phyloP scores from a whole-genome alignment of 768 basidiomycete species.

The Leccinum rimulosum region DNA sequence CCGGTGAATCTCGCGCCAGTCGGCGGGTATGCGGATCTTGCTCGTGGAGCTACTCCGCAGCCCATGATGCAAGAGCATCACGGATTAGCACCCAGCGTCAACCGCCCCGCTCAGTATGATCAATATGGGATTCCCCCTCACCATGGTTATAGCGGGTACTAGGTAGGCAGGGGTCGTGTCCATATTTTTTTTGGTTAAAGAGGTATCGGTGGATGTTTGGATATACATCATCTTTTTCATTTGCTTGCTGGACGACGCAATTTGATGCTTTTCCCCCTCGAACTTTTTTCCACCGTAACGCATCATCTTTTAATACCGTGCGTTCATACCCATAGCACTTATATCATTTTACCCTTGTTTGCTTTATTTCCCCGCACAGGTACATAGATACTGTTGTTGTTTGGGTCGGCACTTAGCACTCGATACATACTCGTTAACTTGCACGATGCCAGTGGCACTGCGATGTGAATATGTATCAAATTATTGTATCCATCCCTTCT shows the following conservation, averaged over 20 bases:
- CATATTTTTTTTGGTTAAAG: not conserved
- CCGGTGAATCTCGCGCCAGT: conserved; percentile 56
- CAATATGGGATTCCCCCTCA: conserved; percentile 58
- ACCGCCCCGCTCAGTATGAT: conserved; percentile 50
- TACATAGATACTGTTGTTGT: conserved; percentile 7
- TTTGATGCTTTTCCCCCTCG: conserved; percentile 1
- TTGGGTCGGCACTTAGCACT: conserved; percentile 8
- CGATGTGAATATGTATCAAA: conserved; percentile 12
- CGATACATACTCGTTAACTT: not conserved
- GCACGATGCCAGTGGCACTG: conserved; percentile 1
- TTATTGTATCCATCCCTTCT: conserved; percentile 21
- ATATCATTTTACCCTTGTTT: not conserved
- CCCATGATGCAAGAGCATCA: conserved; percentile 49
- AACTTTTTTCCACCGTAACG: conserved; percentile 3
- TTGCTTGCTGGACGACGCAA: conserved; percentile 35
- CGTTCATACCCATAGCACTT: conserved; percentile 25
- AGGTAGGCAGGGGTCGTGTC: not conserved
- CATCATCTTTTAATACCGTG: conserved; percentile 1
- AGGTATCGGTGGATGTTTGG: conserved; percentile 1
- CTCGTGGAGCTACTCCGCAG: conserved; percentile 69
- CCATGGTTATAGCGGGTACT: conserved; percentile 38
- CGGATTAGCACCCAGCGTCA: conserved; percentile 39
- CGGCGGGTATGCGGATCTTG: conserved; percentile 80
- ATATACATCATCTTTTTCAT: conserved; percentile 4
- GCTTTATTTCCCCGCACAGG: not conserved